Percentiles rank a stretch among this genome's conserved stretches.
Conservation (phyloP, 208 protist species). For the Trypanosoma congolense region DNA sequence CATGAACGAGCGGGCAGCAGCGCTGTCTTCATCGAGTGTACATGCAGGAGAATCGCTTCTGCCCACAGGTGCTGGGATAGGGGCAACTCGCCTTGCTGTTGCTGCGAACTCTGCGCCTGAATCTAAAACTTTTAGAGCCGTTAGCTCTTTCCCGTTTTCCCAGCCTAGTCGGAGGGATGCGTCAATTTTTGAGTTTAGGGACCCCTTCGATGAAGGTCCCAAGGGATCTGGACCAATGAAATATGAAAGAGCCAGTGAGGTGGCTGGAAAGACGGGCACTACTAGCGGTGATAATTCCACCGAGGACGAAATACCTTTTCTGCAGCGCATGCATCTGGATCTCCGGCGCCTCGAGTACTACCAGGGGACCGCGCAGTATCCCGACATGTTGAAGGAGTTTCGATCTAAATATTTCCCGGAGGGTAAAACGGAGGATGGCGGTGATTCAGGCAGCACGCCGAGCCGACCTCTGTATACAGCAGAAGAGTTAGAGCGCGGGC, state of each 20-base stretch:
- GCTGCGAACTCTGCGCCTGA: neutral
- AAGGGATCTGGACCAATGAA: neutral
- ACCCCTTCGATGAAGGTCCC: neutral
- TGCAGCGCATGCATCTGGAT: slow-evolving; percentile 60
- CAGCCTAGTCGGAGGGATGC: neutral
- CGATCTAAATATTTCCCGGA: slow-evolving; percentile 50
- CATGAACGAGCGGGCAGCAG: slow-evolving; percentile 47
- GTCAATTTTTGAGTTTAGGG: slow-evolving; percentile 1
- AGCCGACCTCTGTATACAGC: slow-evolving; percentile 34
- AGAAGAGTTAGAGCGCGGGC: slow-evolving; percentile 52
- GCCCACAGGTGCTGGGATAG: neutral
- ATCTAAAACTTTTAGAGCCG: neutral
- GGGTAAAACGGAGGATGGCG: slow-evolving; percentile 2
- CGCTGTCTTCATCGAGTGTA: slow-evolving; percentile 66
- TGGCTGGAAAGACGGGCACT: slow-evolving; percentile 1
- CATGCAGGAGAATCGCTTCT: slow-evolving; percentile 59
- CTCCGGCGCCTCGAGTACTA: slow-evolving; percentile 84
- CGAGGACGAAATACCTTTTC: slow-evolving; percentile 15
- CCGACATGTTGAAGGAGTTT: slow-evolving; percentile 58
- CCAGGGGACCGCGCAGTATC: slow-evolving; percentile 67
- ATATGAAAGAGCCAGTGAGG: neutral
- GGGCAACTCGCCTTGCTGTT: slow-evolving; percentile 4
- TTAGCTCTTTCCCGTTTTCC: neutral
- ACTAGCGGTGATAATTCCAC: slow-evolving; percentile 12
- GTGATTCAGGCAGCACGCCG: slow-evolving; percentile 3